These are phyloP conservation scores for Pisolithus thermaeus DNA, from an alignment of 1,284 basidiomycete genomes.

Conservation along the genomic window DNA sequence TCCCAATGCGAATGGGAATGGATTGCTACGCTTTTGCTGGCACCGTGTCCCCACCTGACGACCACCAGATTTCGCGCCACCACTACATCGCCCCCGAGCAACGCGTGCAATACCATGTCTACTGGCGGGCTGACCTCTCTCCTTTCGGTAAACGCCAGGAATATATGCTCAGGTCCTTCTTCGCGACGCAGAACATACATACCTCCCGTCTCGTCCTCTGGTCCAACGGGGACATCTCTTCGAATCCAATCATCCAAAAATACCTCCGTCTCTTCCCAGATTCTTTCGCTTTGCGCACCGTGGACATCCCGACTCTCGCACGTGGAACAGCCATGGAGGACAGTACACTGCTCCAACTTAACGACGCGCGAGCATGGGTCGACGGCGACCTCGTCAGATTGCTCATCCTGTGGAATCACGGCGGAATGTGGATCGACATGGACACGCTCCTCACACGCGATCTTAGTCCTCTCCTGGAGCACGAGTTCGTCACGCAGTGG, in stretches of 20 bases:
- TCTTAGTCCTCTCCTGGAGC: constrained; percentile 76
- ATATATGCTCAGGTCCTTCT: constrained; percentile 83
- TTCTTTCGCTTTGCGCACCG: constrained; percentile 62
- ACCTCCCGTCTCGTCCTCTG: constrained; percentile 72
- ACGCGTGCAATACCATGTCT: constrained; percentile 74
- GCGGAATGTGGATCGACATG: constrained; percentile 95
- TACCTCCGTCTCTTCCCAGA: constrained; percentile 63
- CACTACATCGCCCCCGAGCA: constrained; percentile 33
- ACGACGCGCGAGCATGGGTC: constrained; percentile 84
- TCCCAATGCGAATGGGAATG: constrained; percentile 69
- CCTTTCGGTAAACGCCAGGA: constrained; percentile 77
- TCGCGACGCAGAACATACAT: constrained; percentile 76
- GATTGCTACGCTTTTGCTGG: constrained; percentile 87
- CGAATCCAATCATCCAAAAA: constrained; percentile 53
- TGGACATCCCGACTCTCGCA: constrained; percentile 65
- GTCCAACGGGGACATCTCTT: constrained; percentile 76
- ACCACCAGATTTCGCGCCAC: constrained; percentile 3
- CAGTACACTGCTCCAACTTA: constrained; percentile 48
- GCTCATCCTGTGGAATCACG: constrained; percentile 80
- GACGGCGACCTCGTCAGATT: constrained; percentile 86
- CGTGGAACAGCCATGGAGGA: constrained; percentile 70
- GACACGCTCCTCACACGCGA: constrained; percentile 85
- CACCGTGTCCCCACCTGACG: constrained; percentile 45
- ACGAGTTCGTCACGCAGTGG: constrained; percentile 95
- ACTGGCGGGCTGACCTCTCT: constrained; percentile 84